Conservation (phyloP, 1,139 yeast species). For the Scheffersomyces stambukii region DNA sequence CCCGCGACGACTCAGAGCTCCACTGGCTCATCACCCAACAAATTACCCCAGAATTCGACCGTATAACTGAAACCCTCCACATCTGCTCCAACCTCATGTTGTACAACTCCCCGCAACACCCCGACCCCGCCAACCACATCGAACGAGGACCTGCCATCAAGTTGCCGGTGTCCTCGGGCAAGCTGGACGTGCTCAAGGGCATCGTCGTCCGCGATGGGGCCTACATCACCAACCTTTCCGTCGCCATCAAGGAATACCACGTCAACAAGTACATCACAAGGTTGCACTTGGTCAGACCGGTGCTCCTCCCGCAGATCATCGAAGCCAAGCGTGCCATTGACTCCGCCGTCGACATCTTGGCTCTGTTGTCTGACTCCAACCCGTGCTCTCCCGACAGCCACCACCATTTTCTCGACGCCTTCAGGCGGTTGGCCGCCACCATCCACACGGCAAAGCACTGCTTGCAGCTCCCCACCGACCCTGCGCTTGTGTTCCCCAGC, state of each 20-base stretch:
- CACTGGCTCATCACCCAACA: slow-evolving; percentile 36
- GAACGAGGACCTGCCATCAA: slow-evolving; percentile 39
- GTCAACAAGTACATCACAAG: slow-evolving; percentile 28
- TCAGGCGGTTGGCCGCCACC: slow-evolving; percentile 23
- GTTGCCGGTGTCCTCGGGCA: slow-evolving; percentile 35
- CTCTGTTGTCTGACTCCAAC: slow-evolving; percentile 12
- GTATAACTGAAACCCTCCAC: slow-evolving; percentile 36
- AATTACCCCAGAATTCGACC: slow-evolving; percentile 36
- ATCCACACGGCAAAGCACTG: slow-evolving; percentile 32
- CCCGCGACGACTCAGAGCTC: slow-evolving; percentile 29
- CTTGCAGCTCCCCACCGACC: slow-evolving; percentile 42
- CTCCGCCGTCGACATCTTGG: slow-evolving; percentile 23
- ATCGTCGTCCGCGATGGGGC: slow-evolving; percentile 41
- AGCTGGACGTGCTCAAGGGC: slow-evolving; percentile 40
- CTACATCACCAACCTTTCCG: slow-evolving; percentile 27
- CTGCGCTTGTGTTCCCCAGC: slow-evolving; percentile 37
- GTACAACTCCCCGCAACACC: slow-evolving; percentile 38
- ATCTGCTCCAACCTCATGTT: slow-evolving; percentile 36
- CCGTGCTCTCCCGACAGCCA: slow-evolving; percentile 15
- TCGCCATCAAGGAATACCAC: slow-evolving; percentile 24
- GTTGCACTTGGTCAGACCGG: slow-evolving; percentile 25
- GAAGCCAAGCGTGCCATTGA: slow-evolving; percentile 31
- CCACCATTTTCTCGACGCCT: slow-evolving; percentile 19
- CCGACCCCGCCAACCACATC: slow-evolving; percentile 21
- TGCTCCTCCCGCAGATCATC: slow-evolving; percentile 30